phyloP scores from a whole-genome alignment of 2,329 filamentous ascomycete species.

The Aquanectria penicillioides region DNA sequence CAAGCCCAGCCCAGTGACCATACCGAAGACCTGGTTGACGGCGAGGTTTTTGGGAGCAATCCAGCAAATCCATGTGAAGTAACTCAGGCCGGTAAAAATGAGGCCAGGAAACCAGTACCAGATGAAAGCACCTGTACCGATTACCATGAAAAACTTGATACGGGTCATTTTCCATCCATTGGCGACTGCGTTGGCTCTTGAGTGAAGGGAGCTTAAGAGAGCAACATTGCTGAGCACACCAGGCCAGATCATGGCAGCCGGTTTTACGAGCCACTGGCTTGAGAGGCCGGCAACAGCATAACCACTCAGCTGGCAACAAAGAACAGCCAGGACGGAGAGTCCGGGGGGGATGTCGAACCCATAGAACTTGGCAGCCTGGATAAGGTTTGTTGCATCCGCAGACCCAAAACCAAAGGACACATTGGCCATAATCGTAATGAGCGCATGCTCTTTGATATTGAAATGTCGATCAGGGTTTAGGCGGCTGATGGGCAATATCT shows the following conservation, averaged over 20 bases:
- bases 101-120: slow-evolving; percentile 70
- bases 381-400: slow-evolving; percentile 24
- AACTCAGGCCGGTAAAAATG: slow-evolving; percentile 66
- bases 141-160: slow-evolving; percentile 66
- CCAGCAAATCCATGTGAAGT: slow-evolving; percentile 71
- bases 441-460: slow-evolving; percentile 60
- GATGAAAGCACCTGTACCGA: slow-evolving; percentile 59
- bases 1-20: slow-evolving; percentile 67
- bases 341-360: slow-evolving; percentile 54
- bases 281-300: slow-evolving; percentile 15
- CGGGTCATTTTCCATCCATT: slow-evolving; percentile 69
- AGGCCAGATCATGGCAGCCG: slow-evolving; percentile 16
- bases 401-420: slow-evolving; percentile 27
- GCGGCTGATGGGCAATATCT: slow-evolving; percentile 4
- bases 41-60: slow-evolving; percentile 68
- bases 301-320: slow-evolving; percentile 16
- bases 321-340: slow-evolving; percentile 51
- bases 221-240: slow-evolving; percentile 17
- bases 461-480: slow-evolving; percentile 51
- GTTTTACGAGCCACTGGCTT: slow-evolving; percentile 12
- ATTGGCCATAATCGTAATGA: slow-evolving; percentile 59
- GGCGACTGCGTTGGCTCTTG: slow-evolving; percentile 60
- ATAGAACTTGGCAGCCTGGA: slow-evolving; percentile 50
- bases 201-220: slow-evolving; percentile 13
- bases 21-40: slow-evolving; percentile 74